Conservation (phyloP, 116 monocot species). For the Papilionanthe hybrid region DNA sequence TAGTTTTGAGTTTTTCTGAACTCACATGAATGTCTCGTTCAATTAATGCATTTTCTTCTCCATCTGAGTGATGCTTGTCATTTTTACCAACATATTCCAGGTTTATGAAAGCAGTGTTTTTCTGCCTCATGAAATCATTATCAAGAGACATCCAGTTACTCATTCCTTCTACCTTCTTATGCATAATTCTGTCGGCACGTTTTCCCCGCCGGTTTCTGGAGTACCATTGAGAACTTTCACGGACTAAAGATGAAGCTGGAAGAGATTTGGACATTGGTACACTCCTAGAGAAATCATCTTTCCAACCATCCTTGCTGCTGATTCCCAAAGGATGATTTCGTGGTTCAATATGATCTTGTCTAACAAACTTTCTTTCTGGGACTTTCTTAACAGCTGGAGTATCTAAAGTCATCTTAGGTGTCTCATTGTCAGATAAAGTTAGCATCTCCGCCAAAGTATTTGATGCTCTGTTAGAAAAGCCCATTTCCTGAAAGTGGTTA, state of each 20-base stretch:
- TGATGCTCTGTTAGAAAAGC: slow-evolving; percentile 16
- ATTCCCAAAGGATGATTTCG: slow-evolving; percentile 32
- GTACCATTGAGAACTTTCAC: slow-evolving; percentile 18
- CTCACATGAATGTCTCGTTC: slow-evolving; percentile 54
- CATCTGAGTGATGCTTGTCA: slow-evolving; percentile 6
- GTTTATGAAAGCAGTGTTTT: slow-evolving; percentile 11
- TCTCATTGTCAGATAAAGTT: slow-evolving; percentile 51
- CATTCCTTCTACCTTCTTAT: slow-evolving; percentile 30
- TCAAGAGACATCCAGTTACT: slow-evolving; percentile 5
- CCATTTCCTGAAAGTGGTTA: slow-evolving; percentile 32
- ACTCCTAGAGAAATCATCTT: slow-evolving; percentile 26
- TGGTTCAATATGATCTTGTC: slow-evolving; percentile 9
- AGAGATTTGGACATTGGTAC: slow-evolving; percentile 51
- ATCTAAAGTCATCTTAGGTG: neutral
- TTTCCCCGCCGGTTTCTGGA: slow-evolving; percentile 20
- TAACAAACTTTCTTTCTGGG: slow-evolving; percentile 16
- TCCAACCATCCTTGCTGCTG: slow-evolving; percentile 49
- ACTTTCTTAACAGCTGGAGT: neutral
- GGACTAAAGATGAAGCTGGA: slow-evolving; percentile 27
- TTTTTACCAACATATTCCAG: slow-evolving; percentile 8
- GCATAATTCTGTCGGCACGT: slow-evolving; percentile 23
- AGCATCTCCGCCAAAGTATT: slow-evolving; percentile 84
- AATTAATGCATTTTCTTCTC: slow-evolving; percentile 24
- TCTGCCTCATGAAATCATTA: neutral
- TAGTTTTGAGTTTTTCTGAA: slow-evolving; percentile 27